Evolutionary conservation across 495 filamentous ascomycete species (phyloP).

Genomic region (Aspergillus nidulans): DNA sequence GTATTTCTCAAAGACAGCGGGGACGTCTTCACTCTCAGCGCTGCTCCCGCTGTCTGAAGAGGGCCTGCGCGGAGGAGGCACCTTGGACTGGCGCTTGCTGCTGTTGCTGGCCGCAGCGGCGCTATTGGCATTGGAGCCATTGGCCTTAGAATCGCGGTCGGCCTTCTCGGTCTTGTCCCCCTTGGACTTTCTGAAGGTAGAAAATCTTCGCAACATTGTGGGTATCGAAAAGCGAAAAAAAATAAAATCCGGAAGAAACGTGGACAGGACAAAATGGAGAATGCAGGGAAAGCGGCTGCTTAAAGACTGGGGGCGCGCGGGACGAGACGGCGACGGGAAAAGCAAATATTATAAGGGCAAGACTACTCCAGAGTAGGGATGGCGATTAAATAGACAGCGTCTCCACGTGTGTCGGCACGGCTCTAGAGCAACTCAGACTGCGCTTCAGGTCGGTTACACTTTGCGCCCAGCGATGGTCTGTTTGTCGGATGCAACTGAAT

Average conservation of each 20-base stretch:
- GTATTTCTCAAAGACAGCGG: slow-evolving; percentile 55
- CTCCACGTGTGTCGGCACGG: slow-evolving; percentile 8
- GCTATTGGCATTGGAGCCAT: slow-evolving; percentile 22
- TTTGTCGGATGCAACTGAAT: neutral
- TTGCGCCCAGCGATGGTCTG: neutral
- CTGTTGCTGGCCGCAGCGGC: slow-evolving; percentile 12
- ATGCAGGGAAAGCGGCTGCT: slow-evolving; percentile 1
- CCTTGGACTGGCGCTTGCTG: slow-evolving; percentile 39
- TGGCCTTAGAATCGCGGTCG: slow-evolving; percentile 36
- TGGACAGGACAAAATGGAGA: slow-evolving; percentile 11
- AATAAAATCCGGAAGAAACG: slow-evolving; percentile 12
- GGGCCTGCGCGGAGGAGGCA: slow-evolving; percentile 27
- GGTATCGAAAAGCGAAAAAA: slow-evolving; percentile 13
- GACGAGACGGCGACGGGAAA: slow-evolving; percentile 1
- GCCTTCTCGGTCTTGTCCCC: slow-evolving; percentile 32
- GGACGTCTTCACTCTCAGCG: slow-evolving; percentile 36
- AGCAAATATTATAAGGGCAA: neutral
- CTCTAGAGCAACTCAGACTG: neutral
- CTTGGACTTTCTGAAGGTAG: slow-evolving; percentile 48
- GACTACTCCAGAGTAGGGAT: neutral
- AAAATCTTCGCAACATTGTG: slow-evolving; percentile 49
- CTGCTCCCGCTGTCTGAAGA: slow-evolving; percentile 20
- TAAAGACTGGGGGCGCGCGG: neutral
- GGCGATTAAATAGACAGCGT: neutral
- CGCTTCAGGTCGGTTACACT: slow-evolving; percentile 1